These are phyloP conservation scores for Pyrenophora seminiperda DNA, from an alignment of 2,329 filamentous ascomycete genomes.

Conservation along the genomic window DNA sequence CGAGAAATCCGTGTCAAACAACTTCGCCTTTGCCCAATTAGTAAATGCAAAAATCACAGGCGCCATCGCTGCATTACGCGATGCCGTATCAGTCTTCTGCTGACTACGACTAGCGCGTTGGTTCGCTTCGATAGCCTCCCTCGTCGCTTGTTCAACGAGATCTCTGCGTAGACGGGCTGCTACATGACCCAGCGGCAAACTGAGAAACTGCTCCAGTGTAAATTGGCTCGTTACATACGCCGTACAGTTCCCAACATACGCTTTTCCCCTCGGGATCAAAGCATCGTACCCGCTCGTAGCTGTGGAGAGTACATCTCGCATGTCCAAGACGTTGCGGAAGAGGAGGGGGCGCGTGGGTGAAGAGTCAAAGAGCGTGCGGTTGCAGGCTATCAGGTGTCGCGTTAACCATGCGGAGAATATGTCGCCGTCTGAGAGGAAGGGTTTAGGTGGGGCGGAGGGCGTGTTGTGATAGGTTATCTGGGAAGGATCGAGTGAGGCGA, in stretches of 20 bases:
- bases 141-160: conserved; percentile 22
- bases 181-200: conserved; percentile 25
- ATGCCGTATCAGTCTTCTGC: neutral
- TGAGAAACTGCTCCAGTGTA: conserved; percentile 16
- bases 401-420: conserved; percentile 22
- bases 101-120: neutral
- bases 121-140: conserved; percentile 21
- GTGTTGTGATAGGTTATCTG: conserved; percentile 4
- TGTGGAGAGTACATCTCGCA: conserved; percentile 25
- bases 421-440: conserved; percentile 30
- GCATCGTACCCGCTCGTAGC: conserved; percentile 7
- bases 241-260: conserved; percentile 25
- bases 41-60: conserved; percentile 15
- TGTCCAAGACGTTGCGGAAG: conserved; percentile 33
- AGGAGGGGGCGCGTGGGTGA: conserved; percentile 17
- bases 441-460: conserved; percentile 8
- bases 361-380: conserved; percentile 9
- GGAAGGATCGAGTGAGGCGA: conserved; percentile 5
- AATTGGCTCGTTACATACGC: conserved; percentile 14
- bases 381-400: conserved; percentile 13
- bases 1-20: conserved; percentile 24
- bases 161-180: conserved; percentile 30
- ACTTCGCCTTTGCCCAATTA: conserved; percentile 25
- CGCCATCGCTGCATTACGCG: neutral
- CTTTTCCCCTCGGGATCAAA: conserved; percentile 18